These are phyloP conservation scores for Triticum urartu DNA, from an alignment of 176 grass and related monocot species.

Conservation along the genomic window DNA sequence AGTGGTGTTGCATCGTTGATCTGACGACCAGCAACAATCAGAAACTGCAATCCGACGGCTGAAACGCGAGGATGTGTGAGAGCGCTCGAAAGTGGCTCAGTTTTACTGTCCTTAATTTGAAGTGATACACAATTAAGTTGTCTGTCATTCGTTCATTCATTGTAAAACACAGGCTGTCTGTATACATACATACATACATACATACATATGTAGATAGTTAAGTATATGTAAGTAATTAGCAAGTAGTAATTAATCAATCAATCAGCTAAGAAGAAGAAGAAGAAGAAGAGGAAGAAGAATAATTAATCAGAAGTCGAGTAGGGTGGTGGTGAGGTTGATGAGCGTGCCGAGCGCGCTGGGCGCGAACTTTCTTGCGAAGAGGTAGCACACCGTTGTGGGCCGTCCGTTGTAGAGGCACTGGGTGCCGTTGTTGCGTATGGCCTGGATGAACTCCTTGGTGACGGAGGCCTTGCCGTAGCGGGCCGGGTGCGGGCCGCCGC, in stretches of 20 bases:
- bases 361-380: slow-evolving; percentile 65
- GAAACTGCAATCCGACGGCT: no score
- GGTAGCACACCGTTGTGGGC: slow-evolving; percentile 53
- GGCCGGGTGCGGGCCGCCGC: slow-evolving; percentile 62
- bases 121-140: no score
- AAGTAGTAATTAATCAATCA: no score
- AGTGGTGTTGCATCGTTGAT: no score
- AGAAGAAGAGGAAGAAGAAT: neutral
- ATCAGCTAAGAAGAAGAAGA: neutral
- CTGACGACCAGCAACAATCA: no score
- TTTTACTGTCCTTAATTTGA: no score
- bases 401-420: slow-evolving; percentile 51
- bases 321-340: slow-evolving; percentile 48
- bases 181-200: neutral
- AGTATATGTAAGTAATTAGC: no score
- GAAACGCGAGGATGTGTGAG: no score
- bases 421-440: slow-evolving; percentile 49
- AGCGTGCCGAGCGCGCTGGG: slow-evolving; percentile 47
- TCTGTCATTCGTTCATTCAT: neutral
- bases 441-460: slow-evolving; percentile 31
- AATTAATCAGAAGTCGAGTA: slow-evolving; percentile 47
- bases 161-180: neutral
- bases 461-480: slow-evolving; percentile 39
- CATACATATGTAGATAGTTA: neutral
- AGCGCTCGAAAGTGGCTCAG: no score